Evolutionary conservation across 345 rosid species (phyloP).

Genomic region (Fremontodendron californicum): DNA sequence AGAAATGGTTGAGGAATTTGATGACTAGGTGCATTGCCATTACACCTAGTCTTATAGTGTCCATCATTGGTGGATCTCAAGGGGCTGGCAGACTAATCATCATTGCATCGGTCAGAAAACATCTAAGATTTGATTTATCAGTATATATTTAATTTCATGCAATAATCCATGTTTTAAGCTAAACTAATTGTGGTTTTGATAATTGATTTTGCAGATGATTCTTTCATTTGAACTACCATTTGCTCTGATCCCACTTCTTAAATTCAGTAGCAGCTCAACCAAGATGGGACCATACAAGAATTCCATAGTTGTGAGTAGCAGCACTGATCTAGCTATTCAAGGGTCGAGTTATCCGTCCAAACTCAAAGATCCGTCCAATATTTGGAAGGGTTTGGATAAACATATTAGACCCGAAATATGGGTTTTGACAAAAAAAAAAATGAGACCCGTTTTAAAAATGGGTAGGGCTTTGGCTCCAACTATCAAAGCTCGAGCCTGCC

Average conservation of each 20-base stretch:
- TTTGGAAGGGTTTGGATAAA: too few relatives aligned
- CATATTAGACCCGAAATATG: too few relatives aligned
- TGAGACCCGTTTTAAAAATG: too few relatives aligned
- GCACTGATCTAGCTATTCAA: too few relatives aligned
- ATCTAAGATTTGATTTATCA: neutral
- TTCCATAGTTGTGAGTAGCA: constrained; percentile 44
- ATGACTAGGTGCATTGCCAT: constrained; percentile 63
- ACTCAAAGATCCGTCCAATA: too few relatives aligned
- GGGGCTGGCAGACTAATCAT: constrained; percentile 60
- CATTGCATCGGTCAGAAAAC: constrained; percentile 51
- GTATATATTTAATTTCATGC: neutral
- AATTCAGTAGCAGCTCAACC: constrained; percentile 58
- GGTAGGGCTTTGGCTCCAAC: too few relatives aligned
- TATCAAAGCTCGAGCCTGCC: too few relatives aligned
- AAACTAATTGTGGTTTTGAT: neutral
- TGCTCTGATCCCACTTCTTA: constrained; percentile 67
- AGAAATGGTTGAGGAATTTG: constrained; percentile 50
- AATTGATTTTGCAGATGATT: constrained; percentile 46
- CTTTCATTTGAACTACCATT: constrained; percentile 75
- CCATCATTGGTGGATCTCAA: constrained; percentile 53
- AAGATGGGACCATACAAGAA: constrained; percentile 76
- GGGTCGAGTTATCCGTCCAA: too few relatives aligned
- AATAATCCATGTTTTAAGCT: neutral
- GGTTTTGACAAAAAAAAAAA: too few relatives aligned
- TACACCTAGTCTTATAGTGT: constrained; percentile 53